Conservation (phyloP, 106 monocot species). For the Dendrobium chrysotoxum region DNA sequence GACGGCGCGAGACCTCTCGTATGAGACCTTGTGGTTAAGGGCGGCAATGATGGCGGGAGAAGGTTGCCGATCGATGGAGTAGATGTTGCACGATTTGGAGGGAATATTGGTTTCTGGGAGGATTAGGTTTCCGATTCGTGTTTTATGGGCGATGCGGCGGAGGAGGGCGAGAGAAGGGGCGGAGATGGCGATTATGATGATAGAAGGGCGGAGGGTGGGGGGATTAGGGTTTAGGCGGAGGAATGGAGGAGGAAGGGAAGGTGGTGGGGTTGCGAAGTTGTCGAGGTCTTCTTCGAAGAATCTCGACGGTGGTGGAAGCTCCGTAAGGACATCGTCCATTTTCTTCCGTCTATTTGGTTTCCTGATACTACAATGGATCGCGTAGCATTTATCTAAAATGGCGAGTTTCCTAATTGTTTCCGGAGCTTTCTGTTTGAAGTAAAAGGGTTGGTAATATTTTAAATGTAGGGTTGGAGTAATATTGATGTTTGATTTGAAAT, state of each 20-base stretch:
- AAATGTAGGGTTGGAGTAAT: too few species aligned
- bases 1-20: conserved; percentile 52
- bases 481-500: too few species aligned
- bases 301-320: conserved; percentile 9
- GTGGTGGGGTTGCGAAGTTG: conserved; percentile 44
- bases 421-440: too few species aligned
- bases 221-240: conserved; percentile 32
- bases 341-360: too few species aligned
- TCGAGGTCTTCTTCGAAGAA: conserved; percentile 16
- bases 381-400: too few species aligned
- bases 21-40: conserved; percentile 27
- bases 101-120: conserved; percentile 45
- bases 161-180: conserved; percentile 31
- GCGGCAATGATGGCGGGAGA: conserved; percentile 26
- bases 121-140: conserved; percentile 46
- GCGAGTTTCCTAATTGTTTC: too few species aligned
- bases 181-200: conserved; percentile 44
- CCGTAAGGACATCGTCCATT: conserved; percentile 10
- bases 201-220: conserved; percentile 1
- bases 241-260: conserved; percentile 44
- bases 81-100: conserved; percentile 40
- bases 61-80: conserved; percentile 19
- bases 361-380: too few species aligned
- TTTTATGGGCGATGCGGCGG: conserved; percentile 28
- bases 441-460: too few species aligned